A percentile compares a stretch with the other conserved stretches of the same genome.
Evolutionary conservation across 129 eudicot species (phyloP).

Genomic region (Chrysanthemum lavandulifolium): DNA sequence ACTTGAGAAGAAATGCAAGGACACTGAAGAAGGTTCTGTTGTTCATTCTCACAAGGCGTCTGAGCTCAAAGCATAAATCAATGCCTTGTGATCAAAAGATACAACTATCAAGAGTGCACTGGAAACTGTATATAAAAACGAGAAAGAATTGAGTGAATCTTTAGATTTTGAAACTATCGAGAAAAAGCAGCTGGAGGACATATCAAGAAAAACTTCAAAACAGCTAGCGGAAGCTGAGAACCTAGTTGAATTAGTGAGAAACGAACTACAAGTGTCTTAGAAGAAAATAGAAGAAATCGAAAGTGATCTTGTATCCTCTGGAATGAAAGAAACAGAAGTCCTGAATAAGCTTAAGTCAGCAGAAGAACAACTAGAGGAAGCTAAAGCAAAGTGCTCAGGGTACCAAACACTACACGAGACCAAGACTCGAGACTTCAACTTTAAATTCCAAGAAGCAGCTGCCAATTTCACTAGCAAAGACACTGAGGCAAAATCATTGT

Average conservation of each 20-base stretch:
- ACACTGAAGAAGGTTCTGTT: slow-evolving; percentile 59
- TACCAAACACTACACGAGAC: slow-evolving; percentile 59
- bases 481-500: slow-evolving; percentile 59
- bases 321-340: slow-evolving; percentile 56
- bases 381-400: slow-evolving; percentile 50
- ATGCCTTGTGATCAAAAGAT: slow-evolving; percentile 48
- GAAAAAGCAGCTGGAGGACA: slow-evolving; percentile 62
- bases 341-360: slow-evolving; percentile 64
- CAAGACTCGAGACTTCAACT: slow-evolving; percentile 53
- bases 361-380: slow-evolving; percentile 68
- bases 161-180: slow-evolving; percentile 59
- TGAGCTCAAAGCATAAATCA: slow-evolving; percentile 68
- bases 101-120: slow-evolving; percentile 58
- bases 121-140: slow-evolving; percentile 52
- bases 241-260: slow-evolving; percentile 53
- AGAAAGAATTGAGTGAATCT: slow-evolving; percentile 49
- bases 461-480: slow-evolving; percentile 54
- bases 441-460: slow-evolving; percentile 66
- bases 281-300: slow-evolving; percentile 63
- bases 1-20: slow-evolving; percentile 58
- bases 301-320: slow-evolving; percentile 59
- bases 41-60: slow-evolving; percentile 49
- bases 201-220: slow-evolving; percentile 41
- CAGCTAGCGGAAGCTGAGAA: slow-evolving; percentile 68
- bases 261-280: slow-evolving; percentile 58